Evolutionary conservation across 1,139 yeast genomes (phyloP), one percentile per base, ranked within the genome.

Genomic region (Suhomyces wounanorum): DNA sequence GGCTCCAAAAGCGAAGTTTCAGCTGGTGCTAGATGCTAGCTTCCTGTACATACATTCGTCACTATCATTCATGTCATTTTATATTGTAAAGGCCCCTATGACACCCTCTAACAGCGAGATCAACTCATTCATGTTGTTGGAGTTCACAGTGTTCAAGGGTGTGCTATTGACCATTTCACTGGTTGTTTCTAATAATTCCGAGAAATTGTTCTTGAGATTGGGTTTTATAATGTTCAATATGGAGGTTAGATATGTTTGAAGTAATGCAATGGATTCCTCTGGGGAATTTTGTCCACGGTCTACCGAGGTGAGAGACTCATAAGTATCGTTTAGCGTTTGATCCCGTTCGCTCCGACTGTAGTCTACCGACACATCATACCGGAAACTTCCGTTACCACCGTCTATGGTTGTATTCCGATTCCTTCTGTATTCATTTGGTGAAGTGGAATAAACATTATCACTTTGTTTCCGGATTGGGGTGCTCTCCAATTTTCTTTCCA

Each of bases 31-130:
- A 25, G 30, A 26, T 17, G 33, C 33, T 38, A 23, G 44, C 40
- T 25, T 36, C 45, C 33, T 43, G 45, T 43, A 43, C 26, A 43
- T 43, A 43, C 44, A 30, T 30, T 30, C 16, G 21, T 40, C 42
- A 38, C 33, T 26, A 25, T 42, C 47, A 30, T 28, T 23, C 40
- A 43, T 41, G 28, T 31, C 44, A 30, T 41, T 13, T 25, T 30
- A 54, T 35, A 52, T 55, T 2, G 61, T 56, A 54, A 65, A 65
- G 2, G 67, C 58, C 9, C 65, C 68, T 13, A 66, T 61, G 28
- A 63, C 57, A n/a, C 61, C 52, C 47, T 66, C 70, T 16, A 67
- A 49, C 60, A 63, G 64, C 14, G 61, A 35, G 7, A 66, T 52
- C 52, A 65, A 58, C 37, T 62, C 66, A 49, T 59, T 59, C 47